phyloP scores from a whole-genome alignment of 2,329 filamentous ascomycete species.

The Aspergillus candidus region DNA sequence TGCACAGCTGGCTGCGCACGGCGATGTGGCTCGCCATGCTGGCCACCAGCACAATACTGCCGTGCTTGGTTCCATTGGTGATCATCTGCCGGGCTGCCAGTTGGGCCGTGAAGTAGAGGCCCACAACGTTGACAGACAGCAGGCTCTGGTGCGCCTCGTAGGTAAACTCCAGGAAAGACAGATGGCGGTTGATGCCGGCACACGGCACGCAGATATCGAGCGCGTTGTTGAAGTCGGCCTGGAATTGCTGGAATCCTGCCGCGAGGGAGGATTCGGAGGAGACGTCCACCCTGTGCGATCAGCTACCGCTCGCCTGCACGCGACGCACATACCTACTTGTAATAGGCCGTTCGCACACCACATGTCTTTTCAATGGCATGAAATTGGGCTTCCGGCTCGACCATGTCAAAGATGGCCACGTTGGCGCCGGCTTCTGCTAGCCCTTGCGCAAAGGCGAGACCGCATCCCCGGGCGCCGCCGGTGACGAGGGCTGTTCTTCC shows the following conservation, averaged over 20 bases:
- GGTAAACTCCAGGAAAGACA: constrained; percentile 41
- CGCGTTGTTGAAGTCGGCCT: constrained; percentile 29
- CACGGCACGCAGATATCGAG: constrained; percentile 43
- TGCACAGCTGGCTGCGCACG: constrained; percentile 44
- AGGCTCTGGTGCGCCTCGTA: constrained; percentile 40
- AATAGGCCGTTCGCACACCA: constrained; percentile 39
- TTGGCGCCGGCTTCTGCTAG: constrained; percentile 44
- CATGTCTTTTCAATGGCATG: constrained; percentile 37
- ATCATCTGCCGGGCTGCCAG: constrained; percentile 49
- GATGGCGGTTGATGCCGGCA: constrained; percentile 43
- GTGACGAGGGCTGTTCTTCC: constrained; percentile 45
- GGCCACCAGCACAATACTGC: constrained; percentile 50
- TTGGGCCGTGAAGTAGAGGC: constrained; percentile 44
- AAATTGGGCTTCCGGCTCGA: constrained; percentile 36
- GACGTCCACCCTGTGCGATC: constrained; percentile 34
- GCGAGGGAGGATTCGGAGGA: constrained; percentile 27
- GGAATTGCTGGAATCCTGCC: constrained; percentile 28
- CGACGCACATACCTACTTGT: constrained; percentile 22
- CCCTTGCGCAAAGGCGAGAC: constrained; percentile 41
- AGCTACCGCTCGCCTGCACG: background rate
- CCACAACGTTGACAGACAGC: constrained; percentile 41
- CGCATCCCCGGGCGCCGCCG: constrained; percentile 43
- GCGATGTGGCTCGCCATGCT: constrained; percentile 51
- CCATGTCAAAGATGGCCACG: constrained; percentile 44
- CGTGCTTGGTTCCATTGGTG: constrained; percentile 44